phyloP scores from a whole-genome alignment of 495 filamentous ascomycete species.

The Penicillium herquei region DNA sequence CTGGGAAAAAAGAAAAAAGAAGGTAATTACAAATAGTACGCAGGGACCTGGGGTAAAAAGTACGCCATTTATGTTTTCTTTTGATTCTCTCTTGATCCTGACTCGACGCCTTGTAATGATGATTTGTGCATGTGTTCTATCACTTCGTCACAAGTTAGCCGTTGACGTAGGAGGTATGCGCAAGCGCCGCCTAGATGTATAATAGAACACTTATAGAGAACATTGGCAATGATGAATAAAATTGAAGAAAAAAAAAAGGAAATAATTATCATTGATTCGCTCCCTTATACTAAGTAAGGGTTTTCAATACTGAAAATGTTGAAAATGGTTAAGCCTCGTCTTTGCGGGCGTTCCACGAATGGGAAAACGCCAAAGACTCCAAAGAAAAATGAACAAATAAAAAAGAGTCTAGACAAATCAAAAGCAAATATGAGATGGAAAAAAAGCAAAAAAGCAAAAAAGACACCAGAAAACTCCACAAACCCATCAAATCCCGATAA shows the following conservation, averaged over 20 bases:
- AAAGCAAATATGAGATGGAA: neutral
- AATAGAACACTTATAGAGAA: too few species aligned
- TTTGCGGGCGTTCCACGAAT: neutral
- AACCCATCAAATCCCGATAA: slow-evolving; percentile 4
- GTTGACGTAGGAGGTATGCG: too few species aligned
- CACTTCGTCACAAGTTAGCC: slow-evolving; percentile 4
- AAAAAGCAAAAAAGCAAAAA: slow-evolving; percentile 7
- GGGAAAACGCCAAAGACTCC: neutral
- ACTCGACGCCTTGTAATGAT: neutral
- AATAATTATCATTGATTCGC: neutral
- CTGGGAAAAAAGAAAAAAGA: neutral
- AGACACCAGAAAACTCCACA: slow-evolving; percentile 19
- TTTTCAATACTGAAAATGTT: too few species aligned
- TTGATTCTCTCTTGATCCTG: neutral
- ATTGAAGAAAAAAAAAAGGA: neutral
- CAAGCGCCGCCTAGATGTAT: too few species aligned
- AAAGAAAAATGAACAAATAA: neutral
- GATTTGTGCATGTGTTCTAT: neutral
- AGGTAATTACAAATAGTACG: neutral
- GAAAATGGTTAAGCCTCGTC: neutral
- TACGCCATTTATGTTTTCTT: slow-evolving; percentile 1
- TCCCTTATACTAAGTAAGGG: neutral
- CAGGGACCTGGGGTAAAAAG: neutral
- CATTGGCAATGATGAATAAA: neutral
- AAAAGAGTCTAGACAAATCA: neutral